phyloP scores from a whole-genome alignment of 1,284 basidiomycete genomes.

The Pyrrhoderma lamaoense region DNA sequence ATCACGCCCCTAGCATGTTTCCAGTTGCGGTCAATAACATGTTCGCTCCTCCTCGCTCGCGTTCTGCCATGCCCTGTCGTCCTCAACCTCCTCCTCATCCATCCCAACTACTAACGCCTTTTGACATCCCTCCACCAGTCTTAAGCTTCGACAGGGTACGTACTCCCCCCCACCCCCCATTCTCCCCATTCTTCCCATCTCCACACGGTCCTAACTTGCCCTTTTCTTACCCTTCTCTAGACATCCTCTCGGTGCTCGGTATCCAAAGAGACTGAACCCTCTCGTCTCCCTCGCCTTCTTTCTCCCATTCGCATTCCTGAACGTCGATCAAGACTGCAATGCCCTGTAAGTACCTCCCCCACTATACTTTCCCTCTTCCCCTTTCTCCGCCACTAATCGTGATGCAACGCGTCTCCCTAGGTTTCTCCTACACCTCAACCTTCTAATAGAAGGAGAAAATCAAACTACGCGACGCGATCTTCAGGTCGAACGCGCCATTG shows the following conservation, averaged over 20 bases:
- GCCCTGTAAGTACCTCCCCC: constrained; percentile 19
- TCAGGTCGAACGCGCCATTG: constrained; percentile 32
- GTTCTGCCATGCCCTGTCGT: constrained; percentile 12
- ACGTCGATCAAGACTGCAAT: constrained; percentile 10
- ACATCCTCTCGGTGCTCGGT: constrained; percentile 9
- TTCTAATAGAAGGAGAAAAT: constrained; percentile 11
- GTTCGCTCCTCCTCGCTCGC: constrained; percentile 25
- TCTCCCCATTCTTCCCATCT: neutral
- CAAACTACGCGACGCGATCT: constrained; percentile 20
- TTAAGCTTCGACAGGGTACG: constrained; percentile 3
- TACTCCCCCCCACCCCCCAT: neutral
- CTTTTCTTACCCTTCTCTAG: neutral
- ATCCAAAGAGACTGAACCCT: neutral
- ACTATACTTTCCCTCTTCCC: neutral
- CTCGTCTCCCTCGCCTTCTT: constrained; percentile 22
- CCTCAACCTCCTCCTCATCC: constrained; percentile 18
- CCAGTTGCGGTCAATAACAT: constrained; percentile 1
- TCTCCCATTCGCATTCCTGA: constrained; percentile 26
- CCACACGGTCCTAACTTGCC: too few relatives aligned
- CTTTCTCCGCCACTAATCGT: neutral
- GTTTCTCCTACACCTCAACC: constrained; percentile 10
- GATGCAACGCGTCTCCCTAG: neutral
- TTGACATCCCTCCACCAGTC: constrained; percentile 9
- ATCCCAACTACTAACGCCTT: constrained; percentile 20
- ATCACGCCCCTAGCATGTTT: constrained; percentile 12